phyloP scores from a whole-genome alignment of 2,329 filamentous ascomycete species.

The Pseudonectria buxi region DNA sequence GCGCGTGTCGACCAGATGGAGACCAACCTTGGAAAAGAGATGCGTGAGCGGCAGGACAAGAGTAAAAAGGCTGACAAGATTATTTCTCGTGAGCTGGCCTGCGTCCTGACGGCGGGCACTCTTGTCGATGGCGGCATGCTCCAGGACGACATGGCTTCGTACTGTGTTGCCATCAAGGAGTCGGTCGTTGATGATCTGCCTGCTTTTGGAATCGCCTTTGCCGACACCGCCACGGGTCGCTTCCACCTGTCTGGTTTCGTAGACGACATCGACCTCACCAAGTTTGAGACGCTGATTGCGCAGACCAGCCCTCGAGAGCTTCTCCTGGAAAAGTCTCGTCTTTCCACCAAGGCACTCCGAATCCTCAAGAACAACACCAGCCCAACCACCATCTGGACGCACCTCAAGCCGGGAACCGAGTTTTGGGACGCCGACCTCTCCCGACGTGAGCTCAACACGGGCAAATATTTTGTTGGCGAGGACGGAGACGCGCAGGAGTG shows the following conservation, averaged over 20 bases:
- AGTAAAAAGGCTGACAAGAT: constrained; percentile 81
- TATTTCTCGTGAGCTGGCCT: constrained; percentile 83
- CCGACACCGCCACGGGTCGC: constrained; percentile 91
- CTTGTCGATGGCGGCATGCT: constrained; percentile 95
- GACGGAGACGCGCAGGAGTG: constrained; percentile 56
- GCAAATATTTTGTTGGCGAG: constrained; percentile 67
- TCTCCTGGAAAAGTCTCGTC: constrained; percentile 75
- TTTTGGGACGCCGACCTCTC: constrained; percentile 87
- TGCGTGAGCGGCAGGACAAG: constrained; percentile 79
- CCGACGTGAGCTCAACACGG: constrained; percentile 70
- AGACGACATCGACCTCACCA: constrained; percentile 89
- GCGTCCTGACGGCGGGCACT: constrained; percentile 85
- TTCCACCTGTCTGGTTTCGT: constrained; percentile 90
- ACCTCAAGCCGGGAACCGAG: constrained; percentile 77
- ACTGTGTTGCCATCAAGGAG: constrained; percentile 92
- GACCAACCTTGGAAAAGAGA: constrained; percentile 91
- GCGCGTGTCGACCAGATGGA: constrained; percentile 95
- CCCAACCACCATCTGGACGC: constrained; percentile 92
- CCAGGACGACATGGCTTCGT: constrained; percentile 95
- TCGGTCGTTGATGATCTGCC: constrained; percentile 65
- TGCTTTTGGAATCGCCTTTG: constrained; percentile 85
- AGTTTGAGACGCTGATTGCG: constrained; percentile 93
- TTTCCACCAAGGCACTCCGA: constrained; percentile 83
- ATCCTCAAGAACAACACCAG: constrained; percentile 95
- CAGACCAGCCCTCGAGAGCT: constrained; percentile 86